These are phyloP conservation scores for Dictyostelium discoideum DNA, from an alignment of 78 protist species.

Conservation along the genomic window dicty_2.7 NC_007090.3:4120501-4121000, in stretches of 20 bases:
- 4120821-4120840: conserved; percentile 61
- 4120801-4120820: conserved; percentile 34
- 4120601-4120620: neutral
- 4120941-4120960: neutral
- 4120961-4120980: neutral
- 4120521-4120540: neutral
- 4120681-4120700: neutral
- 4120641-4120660: neutral
- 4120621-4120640: neutral
- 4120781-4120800: neutral
- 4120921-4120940: neutral
- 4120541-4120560: too few species aligned
- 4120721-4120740: conserved; percentile 29
- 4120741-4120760: neutral
- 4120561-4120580: neutral
- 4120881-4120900: neutral
- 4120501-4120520: neutral
- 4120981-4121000: neutral
- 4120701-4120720: neutral
- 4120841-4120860: conserved; percentile 78
- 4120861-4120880: conserved; percentile 11
- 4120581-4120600: neutral
- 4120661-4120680: neutral
- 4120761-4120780: neutral
- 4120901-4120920: conserved; percentile 59